Conservation (phyloP, 345 rosid species). For the Microcos paniculata region DNA sequence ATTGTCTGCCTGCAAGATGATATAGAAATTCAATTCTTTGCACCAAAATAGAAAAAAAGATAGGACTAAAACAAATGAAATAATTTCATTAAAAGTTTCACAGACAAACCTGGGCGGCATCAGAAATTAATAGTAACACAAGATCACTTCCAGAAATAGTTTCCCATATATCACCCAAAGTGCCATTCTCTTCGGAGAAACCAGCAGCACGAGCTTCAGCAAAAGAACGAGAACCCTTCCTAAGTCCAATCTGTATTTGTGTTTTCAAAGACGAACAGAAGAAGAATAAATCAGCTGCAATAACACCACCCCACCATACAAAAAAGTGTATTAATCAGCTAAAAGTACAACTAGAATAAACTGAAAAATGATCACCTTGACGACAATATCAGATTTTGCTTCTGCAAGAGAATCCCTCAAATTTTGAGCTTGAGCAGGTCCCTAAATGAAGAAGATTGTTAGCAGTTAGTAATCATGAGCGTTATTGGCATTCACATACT, state of each 20-base stretch:
- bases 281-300: not conserved
- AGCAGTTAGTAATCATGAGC: not conserved
- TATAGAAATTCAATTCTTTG: not conserved
- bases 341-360: not conserved
- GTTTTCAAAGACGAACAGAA: not conserved
- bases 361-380: conserved; percentile 51
- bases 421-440: conserved; percentile 97
- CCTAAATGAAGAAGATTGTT: conserved; percentile 34
- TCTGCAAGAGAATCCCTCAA: conserved; percentile 89
- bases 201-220: conserved; percentile 89
- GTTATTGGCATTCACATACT: not conserved
- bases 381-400: conserved; percentile 72
- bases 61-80: not conserved
- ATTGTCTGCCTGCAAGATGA: conserved; percentile 58
- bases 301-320: not conserved
- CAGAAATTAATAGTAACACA: conserved; percentile 79
- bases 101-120: conserved; percentile 79
- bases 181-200: conserved; percentile 80
- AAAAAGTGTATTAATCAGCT: not conserved
- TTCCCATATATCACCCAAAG: conserved; percentile 89
- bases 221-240: conserved; percentile 85
- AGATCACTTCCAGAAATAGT: conserved; percentile 89
- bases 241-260: conserved; percentile 76
- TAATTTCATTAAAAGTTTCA: not conserved
- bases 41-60: not conserved